Conservation (phyloP, 192 early-diverging fungal genomes). For the Coemansia pectinata region DNA sequence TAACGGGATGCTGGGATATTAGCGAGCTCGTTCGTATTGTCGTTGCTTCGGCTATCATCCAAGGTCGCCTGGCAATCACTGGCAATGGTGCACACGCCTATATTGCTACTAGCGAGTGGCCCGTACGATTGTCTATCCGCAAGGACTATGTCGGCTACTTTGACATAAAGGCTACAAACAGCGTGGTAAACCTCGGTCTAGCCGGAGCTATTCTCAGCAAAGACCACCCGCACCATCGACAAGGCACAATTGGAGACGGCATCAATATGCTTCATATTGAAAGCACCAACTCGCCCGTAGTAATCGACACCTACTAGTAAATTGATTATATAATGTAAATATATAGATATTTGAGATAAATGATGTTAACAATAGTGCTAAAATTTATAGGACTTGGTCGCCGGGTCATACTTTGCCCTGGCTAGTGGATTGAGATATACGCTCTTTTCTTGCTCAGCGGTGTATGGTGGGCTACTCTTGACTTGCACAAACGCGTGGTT, state of each 20-base stretch:
- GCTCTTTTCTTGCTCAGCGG: constrained; percentile 70
- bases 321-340: constrained; percentile 22
- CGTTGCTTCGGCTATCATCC: constrained; percentile 19
- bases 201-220: constrained; percentile 7
- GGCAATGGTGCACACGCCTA: constrained; percentile 4
- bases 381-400: constrained; percentile 40
- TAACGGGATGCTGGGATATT: constrained; percentile 26
- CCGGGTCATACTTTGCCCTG: constrained; percentile 84
- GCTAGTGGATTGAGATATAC: constrained; percentile 89
- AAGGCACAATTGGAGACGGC: constrained; percentile 19
- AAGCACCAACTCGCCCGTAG: constrained; percentile 23
- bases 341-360: constrained; percentile 59
- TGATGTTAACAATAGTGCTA: constrained; percentile 46
- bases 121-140: constrained; percentile 19
- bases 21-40: constrained; percentile 7
- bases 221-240: constrained; percentile 8
- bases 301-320: constrained; percentile 1
- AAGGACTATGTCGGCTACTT: constrained; percentile 23
- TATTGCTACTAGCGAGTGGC: constrained; percentile 20
- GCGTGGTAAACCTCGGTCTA: constrained; percentile 20
- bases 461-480: constrained; percentile 87
- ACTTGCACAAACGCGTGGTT: constrained; percentile 79
- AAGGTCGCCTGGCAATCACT: constrained; percentile 6
- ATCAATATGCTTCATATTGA: constrained; percentile 17
- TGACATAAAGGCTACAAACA: constrained; percentile 25